Evolutionary conservation across 768 basidiomycete genomes (phyloP), one percentile per base, ranked within the genome.

Genomic region (Mycena amicta): DNA sequence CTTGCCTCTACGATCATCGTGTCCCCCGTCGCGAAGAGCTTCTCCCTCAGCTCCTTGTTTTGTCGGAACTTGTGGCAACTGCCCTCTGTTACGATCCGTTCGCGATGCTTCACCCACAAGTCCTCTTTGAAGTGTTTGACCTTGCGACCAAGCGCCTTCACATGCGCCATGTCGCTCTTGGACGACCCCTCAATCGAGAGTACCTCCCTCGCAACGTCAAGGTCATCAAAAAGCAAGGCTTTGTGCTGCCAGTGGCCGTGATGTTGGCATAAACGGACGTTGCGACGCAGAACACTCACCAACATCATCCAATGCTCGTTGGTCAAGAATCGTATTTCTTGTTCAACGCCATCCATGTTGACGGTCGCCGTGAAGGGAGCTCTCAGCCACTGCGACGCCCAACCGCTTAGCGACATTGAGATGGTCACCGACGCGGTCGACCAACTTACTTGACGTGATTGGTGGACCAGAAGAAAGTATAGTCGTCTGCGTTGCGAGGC

Each of bases 261-360:
- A 5, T 18, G 22, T 18, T 52, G 16, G 25, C 46, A 12, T 18
- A n/a, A 11, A 20, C 25, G n/a, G 43, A 33, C 11, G 26, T 18
- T 4, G 29, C 13, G 15, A 12, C 4, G 15, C 18, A 29, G 4
- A 29, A n/a, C 29, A 50, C 58, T 5, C 37, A 63, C 62, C 39
- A 80, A 73, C 86, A 87, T 88, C 86, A 87, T 87, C 79, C 80
- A 87, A 62, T 87, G 85, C 69, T 87, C 86, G 0, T 82, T 77
- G 2, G 81, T 80, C 5, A 69, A 71, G 65, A 85, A 85, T 1
- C 52, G 64, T 23, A 75, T 66, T 2, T 63, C 66, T 55, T 75
- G 72, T 20, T 68, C 65, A 31, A 68, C 59, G 0, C 66, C 71
- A 3, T 68, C 69, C 26, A 79, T 62, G 5, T 63, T 66, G 5